Base-by-base conservation (phyloP, 345 rosid genomes). In the Carallia brachiata region DNA sequence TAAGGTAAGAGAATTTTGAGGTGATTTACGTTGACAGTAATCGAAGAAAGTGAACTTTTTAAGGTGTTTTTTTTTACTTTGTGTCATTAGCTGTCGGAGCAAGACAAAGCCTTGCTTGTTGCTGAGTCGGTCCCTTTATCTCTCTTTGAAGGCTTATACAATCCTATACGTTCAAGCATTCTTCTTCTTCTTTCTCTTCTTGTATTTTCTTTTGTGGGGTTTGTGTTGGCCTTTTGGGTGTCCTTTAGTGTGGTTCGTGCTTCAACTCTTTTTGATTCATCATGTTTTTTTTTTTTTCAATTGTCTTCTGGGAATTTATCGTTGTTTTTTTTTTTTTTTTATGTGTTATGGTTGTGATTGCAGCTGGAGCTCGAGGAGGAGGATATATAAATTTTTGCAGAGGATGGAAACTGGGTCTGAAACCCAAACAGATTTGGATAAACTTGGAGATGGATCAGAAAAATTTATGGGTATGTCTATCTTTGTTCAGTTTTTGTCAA, bases 401-500 rank as follows among this genome's bases (percentile, higher is more conserved):
- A 60, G 23, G 70, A 71, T 69, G 71, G 76, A 34, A 17, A 68
- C 50, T 64, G 18, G 34, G 52, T 47, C 18, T 8, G 68, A 12
- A 37, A 44, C 30, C 44, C 36, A 58, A 59, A 53, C 63, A 34
- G 62, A 31, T 37, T 37, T 65, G 54, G 32, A 36, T 63, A 62
- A 60, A 54, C 67, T 59, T 65, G 76, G 44, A 61, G 73, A 66
- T 37, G 28, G 77, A 75, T 83, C 76, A 78, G 89, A 89, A 77
- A 79, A 12, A 44, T 2, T 80, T 83, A 81, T 78, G 97, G 95
- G 98, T 92, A 80, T 59, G 79, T 61, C 50, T 65, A 1, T 30
- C 18, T 65, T 36, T 58, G 4, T 65, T 36, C 4, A 19, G 58
- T n/a, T 30, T 63, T 65, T 8, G 44, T 70, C 47, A 60, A 55